Evolutionary conservation across 495 filamentous ascomycete genomes (phyloP), one percentile per base, ranked within the genome.

Genomic region (Xylaria flabelliformis): DNA sequence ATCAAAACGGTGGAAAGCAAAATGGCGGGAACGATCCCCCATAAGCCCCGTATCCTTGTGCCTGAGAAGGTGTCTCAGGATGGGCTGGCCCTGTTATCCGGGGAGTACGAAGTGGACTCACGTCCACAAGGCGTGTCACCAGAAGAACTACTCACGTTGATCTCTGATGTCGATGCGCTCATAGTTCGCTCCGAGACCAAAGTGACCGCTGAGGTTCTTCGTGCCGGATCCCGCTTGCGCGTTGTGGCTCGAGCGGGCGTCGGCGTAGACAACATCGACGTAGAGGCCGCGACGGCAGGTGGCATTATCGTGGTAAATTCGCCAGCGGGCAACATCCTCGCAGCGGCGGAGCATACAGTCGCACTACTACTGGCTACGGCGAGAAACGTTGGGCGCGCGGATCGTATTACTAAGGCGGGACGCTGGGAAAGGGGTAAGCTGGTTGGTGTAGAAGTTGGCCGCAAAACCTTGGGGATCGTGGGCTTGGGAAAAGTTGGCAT

Each of bases 231-330:
- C 65, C 88, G 84, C 58, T 81, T 93, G 8, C 88, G 90, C 74
- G 91, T 93, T 4, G 90, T 93, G n/a, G 91, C 91, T 12, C 82
- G 91, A 63, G 91, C 91, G 24, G 91, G 91, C 10, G 91, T 93
- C 1, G 91, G 91, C 6, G 91, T 93, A 13, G 91, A 93, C 78
- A 93, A 93, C 83, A 90, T 93, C 62, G 89, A 93, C 78, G 88
- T 93, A 0, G 79, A 83, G 36, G 85, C 87, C 17, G 91, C 91
- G 2, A 93, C 91, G 1, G 83, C 84, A 66, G 80, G 85, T 29
- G 91, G 91, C 15, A 86, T 93, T 46, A 87, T 93, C 24, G 91
- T 93, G 0, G 90, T 93, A 59, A 93, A 93, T 77, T 88, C 85
- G 5, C 91, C 91, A 0, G 82, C 82, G 32, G 91, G 91, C 9